A percentile compares a stretch with the other conserved stretches of the same genome.
Conservation (phyloP, 305 asterid genomes). For the Fraxinus nigra region DNA sequence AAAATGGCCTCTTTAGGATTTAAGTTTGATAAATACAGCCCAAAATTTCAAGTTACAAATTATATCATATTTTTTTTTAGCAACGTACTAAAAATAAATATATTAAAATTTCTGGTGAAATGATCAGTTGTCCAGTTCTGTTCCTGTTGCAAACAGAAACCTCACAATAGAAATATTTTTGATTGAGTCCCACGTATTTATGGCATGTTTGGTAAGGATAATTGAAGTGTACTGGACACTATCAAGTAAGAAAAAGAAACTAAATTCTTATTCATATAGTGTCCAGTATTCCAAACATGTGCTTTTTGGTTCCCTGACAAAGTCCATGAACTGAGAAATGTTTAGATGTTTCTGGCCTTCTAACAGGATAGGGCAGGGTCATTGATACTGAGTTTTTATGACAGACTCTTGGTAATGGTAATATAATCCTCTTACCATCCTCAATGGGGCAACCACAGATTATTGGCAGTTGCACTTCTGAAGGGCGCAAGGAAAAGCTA, state of each 20-base stretch:
- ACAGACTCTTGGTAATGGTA: slow-evolving; percentile 48
- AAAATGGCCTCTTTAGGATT: not conserved
- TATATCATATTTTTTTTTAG: not conserved
- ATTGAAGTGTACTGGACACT: not conserved
- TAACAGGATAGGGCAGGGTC: slow-evolving; percentile 35
- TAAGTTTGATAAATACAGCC: not conserved
- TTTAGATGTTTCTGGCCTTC: slow-evolving; percentile 40
- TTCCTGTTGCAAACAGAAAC: not conserved
- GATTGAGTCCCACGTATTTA: not conserved
- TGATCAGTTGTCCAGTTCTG: not conserved
- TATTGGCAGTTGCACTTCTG: slow-evolving; percentile 26
- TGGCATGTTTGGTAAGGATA: not conserved
- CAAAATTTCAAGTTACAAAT: not conserved
- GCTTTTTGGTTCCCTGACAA: slow-evolving; percentile 24
- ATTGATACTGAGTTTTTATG: slow-evolving; percentile 45
- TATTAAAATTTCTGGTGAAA: not conserved
- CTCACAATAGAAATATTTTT: not conserved
- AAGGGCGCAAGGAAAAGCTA: slow-evolving; percentile 40
- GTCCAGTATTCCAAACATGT: not conserved
- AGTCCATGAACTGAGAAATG: slow-evolving; percentile 34
- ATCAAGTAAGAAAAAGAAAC: not conserved
- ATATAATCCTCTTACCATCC: slow-evolving; percentile 33
- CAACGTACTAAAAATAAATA: not conserved
- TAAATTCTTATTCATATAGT: not conserved
- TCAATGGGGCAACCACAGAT: slow-evolving; percentile 34